Evolutionary conservation across 2,329 filamentous ascomycete species (phyloP), one percentile per base, ranked within the genome.

Genomic region (Orbilia ellipsospora): DNA sequence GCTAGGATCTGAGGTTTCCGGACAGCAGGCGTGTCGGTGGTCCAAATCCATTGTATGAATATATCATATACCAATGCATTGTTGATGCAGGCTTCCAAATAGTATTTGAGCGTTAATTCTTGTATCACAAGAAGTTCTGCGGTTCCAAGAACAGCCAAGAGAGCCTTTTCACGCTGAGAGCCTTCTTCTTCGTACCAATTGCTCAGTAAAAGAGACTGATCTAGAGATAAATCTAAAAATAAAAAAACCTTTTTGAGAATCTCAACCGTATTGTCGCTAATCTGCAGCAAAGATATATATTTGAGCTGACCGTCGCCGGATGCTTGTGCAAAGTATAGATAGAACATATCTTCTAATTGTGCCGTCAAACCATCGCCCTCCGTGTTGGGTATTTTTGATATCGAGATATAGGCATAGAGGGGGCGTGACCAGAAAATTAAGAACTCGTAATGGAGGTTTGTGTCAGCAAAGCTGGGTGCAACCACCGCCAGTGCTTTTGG

Each of bases 21-120:
- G 28, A 7, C 7, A 31, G 4, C 28, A 31, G 28, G 28, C 7
- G 28, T 31, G 28, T 31, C 28, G 28, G 28, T 31, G 28, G 28
- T n/a, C n/a, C n/a, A n/a, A n/a, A n/a, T 31, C 55, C 36, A 42
- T 16, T n/a, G 10, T n/a, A 59, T 59, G 28, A 59, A 42, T 15
- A 59, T 31, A 18, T 31, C 5, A 15, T 44, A n/a, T 18, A 59
- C 31, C 16, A 20, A 10, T 44, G 7, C 12, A 2, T 12, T 12
- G 8, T 15, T 23, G n/a, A 55, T 31, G 26, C 4, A 4, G 12
- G 7, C 12, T 18, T 55, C 20, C 7, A 15, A 12, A n/a, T 8
- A 31, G 26, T 13, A 55, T 31, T 16, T 28, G 4, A 12, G 12
- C n/a, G 23, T 31, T 12, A 55, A 10, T 15, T 16, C 6, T 31